Percentiles rank a stretch among this genome's conserved stretches.
These are phyloP conservation scores for Alectoria sarmentosa DNA, from an alignment of 495 filamentous ascomycete genomes.

Conservation along the genomic window DNA sequence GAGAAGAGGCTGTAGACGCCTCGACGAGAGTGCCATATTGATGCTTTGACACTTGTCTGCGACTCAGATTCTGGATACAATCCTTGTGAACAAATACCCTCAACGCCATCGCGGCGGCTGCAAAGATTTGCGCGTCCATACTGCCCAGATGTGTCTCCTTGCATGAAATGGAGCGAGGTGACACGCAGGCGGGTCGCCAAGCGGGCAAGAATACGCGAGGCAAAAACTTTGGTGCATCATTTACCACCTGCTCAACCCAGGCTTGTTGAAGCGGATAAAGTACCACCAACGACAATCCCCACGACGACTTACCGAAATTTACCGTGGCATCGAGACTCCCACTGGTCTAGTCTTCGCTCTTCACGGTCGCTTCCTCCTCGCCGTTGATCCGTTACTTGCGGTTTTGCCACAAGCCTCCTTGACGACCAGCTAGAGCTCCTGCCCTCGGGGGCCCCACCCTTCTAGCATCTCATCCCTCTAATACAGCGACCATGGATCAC, in stretches of 20 bases:
- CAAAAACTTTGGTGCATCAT: background rate
- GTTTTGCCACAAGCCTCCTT: background rate
- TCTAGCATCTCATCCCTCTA: constrained; percentile 7
- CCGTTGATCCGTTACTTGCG: background rate
- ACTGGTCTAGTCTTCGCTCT: background rate
- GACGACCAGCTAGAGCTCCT: background rate
- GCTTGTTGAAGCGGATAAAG: background rate
- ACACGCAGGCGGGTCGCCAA: background rate
- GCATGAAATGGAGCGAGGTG: background rate
- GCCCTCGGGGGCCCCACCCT: background rate
- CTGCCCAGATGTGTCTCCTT: background rate
- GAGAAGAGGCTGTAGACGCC: background rate
- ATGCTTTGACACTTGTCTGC: background rate
- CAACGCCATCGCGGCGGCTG: background rate
- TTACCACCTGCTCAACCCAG: background rate
- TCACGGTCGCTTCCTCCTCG: background rate
- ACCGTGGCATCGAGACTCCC: background rate
- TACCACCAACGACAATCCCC: background rate
- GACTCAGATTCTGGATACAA: background rate
- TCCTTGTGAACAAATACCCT: background rate
- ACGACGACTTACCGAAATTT: background rate
- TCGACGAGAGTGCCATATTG: no score
- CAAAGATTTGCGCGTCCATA: background rate
- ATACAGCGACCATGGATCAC: constrained; percentile 65
- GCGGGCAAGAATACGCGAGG: constrained; percentile 4